A percentile compares a stretch with the other conserved stretches of the same genome.
These are phyloP conservation scores for Podospora didyma DNA, from an alignment of 495 filamentous ascomycete genomes.

Conservation along the genomic window DNA sequence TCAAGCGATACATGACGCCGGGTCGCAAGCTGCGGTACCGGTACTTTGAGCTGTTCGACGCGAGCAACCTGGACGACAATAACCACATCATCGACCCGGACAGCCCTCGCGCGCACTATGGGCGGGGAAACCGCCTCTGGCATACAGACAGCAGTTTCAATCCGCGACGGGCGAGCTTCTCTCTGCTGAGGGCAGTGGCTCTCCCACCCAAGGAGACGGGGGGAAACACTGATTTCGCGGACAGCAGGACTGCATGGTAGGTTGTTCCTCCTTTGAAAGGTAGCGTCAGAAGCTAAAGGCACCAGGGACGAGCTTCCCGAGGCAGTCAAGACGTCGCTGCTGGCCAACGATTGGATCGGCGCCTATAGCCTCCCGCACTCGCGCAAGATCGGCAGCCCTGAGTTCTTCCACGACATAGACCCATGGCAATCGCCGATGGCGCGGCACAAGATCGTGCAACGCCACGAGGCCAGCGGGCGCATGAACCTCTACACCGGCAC, in stretches of 20 bases:
- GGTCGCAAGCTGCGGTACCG: slow-evolving; percentile 45
- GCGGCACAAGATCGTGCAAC: slow-evolving; percentile 48
- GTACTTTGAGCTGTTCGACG: slow-evolving; percentile 55
- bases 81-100: slow-evolving; percentile 37
- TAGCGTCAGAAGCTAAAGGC: too few species aligned
- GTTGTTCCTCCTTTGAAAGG: too few species aligned
- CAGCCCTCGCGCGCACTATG: slow-evolving; percentile 36
- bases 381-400: slow-evolving; percentile 49
- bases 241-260: slow-evolving; percentile 48
- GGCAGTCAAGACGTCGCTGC: slow-evolving; percentile 34
- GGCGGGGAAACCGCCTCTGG: slow-evolving; percentile 54
- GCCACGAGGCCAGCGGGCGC: slow-evolving; percentile 49
- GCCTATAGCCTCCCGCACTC: slow-evolving; percentile 52
- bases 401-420: slow-evolving; percentile 47
- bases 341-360: slow-evolving; percentile 47
- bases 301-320: slow-evolving; percentile 38
- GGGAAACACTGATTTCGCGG: slow-evolving; percentile 56
- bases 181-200: slow-evolving; percentile 47
- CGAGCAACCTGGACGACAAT: slow-evolving; percentile 49
- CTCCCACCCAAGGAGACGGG: slow-evolving; percentile 49
- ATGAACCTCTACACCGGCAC: slow-evolving; percentile 53
- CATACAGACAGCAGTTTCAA: slow-evolving; percentile 60
- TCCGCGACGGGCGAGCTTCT: slow-evolving; percentile 53
- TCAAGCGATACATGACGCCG: slow-evolving; percentile 46
- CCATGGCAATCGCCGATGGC: slow-evolving; percentile 39